phyloP scores from a whole-genome alignment of 169 alveolate genomes.

The Eimeria praecox region DNA sequence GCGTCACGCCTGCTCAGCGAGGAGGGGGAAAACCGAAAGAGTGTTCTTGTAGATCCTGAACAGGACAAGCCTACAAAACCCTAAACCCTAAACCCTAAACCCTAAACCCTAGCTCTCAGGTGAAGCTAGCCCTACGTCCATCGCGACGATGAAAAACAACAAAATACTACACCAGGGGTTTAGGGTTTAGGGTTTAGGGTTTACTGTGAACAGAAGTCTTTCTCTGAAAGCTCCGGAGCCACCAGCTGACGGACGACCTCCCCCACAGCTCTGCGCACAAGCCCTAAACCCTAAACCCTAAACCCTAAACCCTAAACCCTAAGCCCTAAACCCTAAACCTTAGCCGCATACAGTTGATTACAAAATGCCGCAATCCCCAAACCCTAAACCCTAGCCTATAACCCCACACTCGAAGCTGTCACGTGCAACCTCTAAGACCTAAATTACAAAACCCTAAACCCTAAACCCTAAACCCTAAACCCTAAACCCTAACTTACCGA shows the following conservation, averaged over 20 bases:
- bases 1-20: neutral
- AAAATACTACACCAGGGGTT: neutral
- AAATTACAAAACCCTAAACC: neutral
- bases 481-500: conserved; percentile 17
- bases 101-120: neutral
- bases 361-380: neutral
- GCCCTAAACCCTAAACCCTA: conserved; percentile 43
- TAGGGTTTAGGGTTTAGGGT: conserved; percentile 38
- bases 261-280: conserved; percentile 70
- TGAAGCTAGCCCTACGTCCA: neutral
- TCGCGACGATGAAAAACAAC: neutral
- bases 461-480: neutral
- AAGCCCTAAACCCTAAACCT: neutral
- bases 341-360: neutral
- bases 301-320: conserved; percentile 25
- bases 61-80: neutral
- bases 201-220: conserved; percentile 41
- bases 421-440: neutral
- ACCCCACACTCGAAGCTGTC: no score
- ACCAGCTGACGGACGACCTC: conserved; percentile 63
- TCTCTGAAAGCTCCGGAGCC: conserved; percentile 67
- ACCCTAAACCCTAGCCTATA: neutral
- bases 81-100: conserved; percentile 26
- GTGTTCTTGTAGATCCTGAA: conserved; percentile 68
- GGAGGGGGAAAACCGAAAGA: conserved; percentile 30